A percentile compares a stretch with the other conserved stretches of the same genome.
Conservation (phyloP, 768 basidiomycete species). For the Lentinula sp. region DNA sequence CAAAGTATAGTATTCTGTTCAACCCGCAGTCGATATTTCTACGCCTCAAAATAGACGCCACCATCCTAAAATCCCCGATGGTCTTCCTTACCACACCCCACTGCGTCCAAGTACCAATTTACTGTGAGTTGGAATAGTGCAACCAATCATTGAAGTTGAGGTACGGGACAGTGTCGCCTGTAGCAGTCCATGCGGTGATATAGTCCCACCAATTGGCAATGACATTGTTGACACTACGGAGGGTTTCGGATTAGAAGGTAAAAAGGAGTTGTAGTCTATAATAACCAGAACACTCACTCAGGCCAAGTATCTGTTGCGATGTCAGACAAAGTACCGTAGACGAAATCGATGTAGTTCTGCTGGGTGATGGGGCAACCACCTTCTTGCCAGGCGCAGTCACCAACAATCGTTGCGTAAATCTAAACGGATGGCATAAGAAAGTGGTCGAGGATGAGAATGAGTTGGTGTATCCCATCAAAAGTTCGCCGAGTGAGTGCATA, state of each 20-base stretch:
- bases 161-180: conserved; percentile 8
- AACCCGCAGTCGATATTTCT: too few relatives aligned
- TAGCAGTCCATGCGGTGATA: conserved; percentile 5
- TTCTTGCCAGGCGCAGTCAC: conserved; percentile 12
- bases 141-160: conserved; percentile 9
- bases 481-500: not conserved
- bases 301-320: conserved; percentile 1
- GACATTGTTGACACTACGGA: not conserved
- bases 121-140: conserved; percentile 1
- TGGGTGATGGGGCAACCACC: conserved; percentile 14
- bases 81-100: too few relatives aligned
- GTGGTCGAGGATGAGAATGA: not conserved
- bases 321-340: conserved; percentile 9
- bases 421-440: not conserved
- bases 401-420: conserved; percentile 14
- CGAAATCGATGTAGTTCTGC: conserved; percentile 14
- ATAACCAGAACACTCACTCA: not conserved
- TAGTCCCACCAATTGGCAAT: conserved; percentile 4
- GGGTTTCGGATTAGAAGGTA: not conserved
- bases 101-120: not conserved
- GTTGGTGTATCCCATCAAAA: not conserved
- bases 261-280: not conserved
- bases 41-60: too few relatives aligned
- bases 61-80: too few relatives aligned
- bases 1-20: too few relatives aligned